phyloP scores from a whole-genome alignment of 306 rosid genomes.

The Nissolia schottii region DNA sequence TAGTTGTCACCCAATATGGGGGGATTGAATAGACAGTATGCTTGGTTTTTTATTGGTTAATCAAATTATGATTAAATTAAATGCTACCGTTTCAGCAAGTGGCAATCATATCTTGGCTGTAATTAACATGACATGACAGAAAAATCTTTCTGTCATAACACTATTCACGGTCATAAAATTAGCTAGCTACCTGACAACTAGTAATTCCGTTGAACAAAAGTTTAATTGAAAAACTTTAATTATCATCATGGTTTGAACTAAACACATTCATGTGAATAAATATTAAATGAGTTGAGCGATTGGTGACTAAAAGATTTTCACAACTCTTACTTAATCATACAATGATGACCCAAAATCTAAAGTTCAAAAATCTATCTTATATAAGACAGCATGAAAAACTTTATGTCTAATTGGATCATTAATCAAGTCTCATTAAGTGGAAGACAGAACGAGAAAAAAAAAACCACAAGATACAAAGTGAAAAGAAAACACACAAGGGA shows the following conservation, averaged over 20 bases:
- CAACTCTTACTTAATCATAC: neutral
- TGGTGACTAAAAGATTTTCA: conserved; percentile 6
- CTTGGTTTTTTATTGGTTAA: neutral
- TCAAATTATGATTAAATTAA: neutral
- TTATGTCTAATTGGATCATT: conserved; percentile 33
- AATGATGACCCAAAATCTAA: conserved; percentile 19
- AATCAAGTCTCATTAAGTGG: conserved; percentile 42
- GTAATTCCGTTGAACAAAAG: neutral
- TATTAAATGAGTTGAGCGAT: neutral
- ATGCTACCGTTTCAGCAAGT: neutral
- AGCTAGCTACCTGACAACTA: neutral
- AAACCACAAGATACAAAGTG: conserved; percentile 40
- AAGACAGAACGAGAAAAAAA: too few relatives aligned
- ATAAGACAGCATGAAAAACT: conserved; percentile 9
- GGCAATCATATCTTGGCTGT: neutral
- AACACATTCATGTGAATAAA: neutral
- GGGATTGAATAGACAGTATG: neutral
- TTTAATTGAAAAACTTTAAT: neutral
- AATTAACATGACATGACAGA: neutral
- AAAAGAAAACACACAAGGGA: conserved; percentile 34
- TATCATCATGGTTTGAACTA: neutral
- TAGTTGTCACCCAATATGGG: neutral
- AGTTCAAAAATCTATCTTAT: neutral
- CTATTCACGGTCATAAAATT: neutral
- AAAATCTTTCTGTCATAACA: neutral